These are phyloP conservation scores for Tylopilus vinaceipallidus DNA, from an alignment of 768 basidiomycete genomes.

Conservation along the genomic window DNA sequence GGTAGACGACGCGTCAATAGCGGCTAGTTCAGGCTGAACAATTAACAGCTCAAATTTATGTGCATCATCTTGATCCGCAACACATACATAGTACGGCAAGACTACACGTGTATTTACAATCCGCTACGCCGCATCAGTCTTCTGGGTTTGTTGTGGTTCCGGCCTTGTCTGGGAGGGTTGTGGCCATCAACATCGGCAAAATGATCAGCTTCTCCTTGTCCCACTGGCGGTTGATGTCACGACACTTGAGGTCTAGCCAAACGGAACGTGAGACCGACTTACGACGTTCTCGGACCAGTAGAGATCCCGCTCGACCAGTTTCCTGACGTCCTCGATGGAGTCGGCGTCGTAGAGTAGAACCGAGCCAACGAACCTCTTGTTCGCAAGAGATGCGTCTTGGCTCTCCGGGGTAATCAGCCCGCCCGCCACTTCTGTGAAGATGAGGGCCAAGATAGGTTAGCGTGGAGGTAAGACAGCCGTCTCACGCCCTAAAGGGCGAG, in stretches of 20 bases:
- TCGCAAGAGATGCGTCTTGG: constrained; percentile 39
- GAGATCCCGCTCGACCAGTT: constrained; percentile 40
- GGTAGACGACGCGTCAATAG: not conserved
- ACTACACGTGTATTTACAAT: too few relatives aligned
- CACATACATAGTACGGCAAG: not conserved
- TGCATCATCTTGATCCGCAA: constrained; percentile 8
- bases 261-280: constrained; percentile 19
- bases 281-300: constrained; percentile 46
- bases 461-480: constrained; percentile 1
- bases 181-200: constrained; percentile 42
- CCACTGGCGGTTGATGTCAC: constrained; percentile 42
- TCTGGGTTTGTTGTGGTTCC: constrained; percentile 21
- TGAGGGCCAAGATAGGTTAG: constrained; percentile 2
- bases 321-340: constrained; percentile 43
- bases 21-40: not conserved
- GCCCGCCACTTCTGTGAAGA: constrained; percentile 48
- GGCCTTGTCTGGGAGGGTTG: constrained; percentile 28
- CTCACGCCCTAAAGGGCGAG: not conserved
- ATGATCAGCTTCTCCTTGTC: constrained; percentile 54
- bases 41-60: not conserved
- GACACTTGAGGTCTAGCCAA: not conserved
- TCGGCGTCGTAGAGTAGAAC: constrained; percentile 54
- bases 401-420: constrained; percentile 60
- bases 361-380: constrained; percentile 63
- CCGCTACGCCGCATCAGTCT: constrained; percentile 20